Conservation (phyloP, 495 filamentous ascomycete species). For the Talaromyces trachyspermus region DNA sequence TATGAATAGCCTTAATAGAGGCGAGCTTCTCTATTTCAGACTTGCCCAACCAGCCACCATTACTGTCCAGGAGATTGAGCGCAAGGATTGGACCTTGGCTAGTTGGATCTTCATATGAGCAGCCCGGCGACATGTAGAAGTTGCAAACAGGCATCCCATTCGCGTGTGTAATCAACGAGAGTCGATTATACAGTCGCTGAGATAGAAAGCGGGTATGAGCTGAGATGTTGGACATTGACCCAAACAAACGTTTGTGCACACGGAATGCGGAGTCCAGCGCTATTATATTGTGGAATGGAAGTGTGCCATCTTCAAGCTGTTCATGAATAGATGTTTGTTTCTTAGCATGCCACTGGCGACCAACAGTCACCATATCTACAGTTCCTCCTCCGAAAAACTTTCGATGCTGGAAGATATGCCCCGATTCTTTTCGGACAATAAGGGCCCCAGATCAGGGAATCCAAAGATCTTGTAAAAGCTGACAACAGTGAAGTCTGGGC, state of each 20-base stretch:
- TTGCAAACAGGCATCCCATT: constrained; percentile 61
- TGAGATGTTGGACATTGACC: constrained; percentile 62
- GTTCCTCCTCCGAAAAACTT: constrained; percentile 94
- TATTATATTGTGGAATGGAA: constrained; percentile 82
- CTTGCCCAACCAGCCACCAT: constrained; percentile 68
- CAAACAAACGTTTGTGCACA: constrained; percentile 61
- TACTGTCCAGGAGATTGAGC: constrained; percentile 67
- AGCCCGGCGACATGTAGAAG: constrained; percentile 47
- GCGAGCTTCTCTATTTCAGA: constrained; percentile 81
- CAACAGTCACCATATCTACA: constrained; percentile 64
- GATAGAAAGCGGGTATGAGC: constrained; percentile 66
- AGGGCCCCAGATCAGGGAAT: constrained; percentile 88
- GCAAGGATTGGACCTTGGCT: constrained; percentile 73
- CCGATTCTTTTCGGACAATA: constrained; percentile 70
- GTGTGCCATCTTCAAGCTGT: constrained; percentile 79
- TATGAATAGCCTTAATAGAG: constrained; percentile 65
- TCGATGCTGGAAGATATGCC: constrained; percentile 51
- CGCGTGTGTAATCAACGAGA: constrained; percentile 53
- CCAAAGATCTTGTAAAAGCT: constrained; percentile 98
- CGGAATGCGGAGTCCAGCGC: constrained; percentile 68
- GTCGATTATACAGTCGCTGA: constrained; percentile 46
- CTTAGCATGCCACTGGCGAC: constrained; percentile 57
- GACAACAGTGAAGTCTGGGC: constrained; percentile 81
- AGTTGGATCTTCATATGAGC: constrained; percentile 24
- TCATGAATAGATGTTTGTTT: constrained; percentile 71